Base-by-base conservation (phyloP, 495 filamentous ascomycete species). In the Penicillium psychrofluorescens region DNA sequence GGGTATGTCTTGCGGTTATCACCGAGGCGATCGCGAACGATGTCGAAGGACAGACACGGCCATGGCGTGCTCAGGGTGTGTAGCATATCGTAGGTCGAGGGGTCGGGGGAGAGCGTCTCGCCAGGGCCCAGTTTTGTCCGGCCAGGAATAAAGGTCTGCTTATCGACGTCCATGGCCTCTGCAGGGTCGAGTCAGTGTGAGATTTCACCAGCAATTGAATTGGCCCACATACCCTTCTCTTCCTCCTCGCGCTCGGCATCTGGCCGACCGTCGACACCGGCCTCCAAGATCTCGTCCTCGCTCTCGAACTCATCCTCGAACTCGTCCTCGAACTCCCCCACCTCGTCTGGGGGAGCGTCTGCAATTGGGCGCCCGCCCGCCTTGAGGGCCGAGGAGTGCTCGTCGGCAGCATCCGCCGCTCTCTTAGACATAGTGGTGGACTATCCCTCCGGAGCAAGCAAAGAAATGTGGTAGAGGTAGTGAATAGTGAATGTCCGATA, bases 231-330 rank as follows among this genome's bases (percentile, higher is more conserved):
- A 84, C 81, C 78, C 54, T 71, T 72, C 60, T 89, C 87, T 55
- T 95, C 89, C 12, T 85, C 86, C 55, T 95, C 88, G 35, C 90
- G 76, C 67, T 96, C 90, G n/a, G 81, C 86, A 66, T 95, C 89
- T 16, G 90, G 90, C 50, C 87, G 73, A 12, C 90, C 92, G 51
- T 98, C 90, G 11, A 94, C 88, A 41, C 90, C 92, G 27, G 91
- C 90, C 68, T 96, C 92, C 40, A 96, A 63, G 37, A 97, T 85
- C 67, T 97, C 91, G 58, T 95, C 90, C 52, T 95, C 91, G 55
- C 88, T 95, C 72, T 95, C 90, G 56, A 88, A 97, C 56, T 97
- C 91, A 54, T 96, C 91, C 64, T 95, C 91, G 49, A 84, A 97
- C 51, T 95, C 87, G 65, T 97, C 91, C 63, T 95, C 91, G 49